Base-by-base conservation (phyloP, 2,329 filamentous ascomycete genomes). In the Nigrospora osmanthi region DNA sequence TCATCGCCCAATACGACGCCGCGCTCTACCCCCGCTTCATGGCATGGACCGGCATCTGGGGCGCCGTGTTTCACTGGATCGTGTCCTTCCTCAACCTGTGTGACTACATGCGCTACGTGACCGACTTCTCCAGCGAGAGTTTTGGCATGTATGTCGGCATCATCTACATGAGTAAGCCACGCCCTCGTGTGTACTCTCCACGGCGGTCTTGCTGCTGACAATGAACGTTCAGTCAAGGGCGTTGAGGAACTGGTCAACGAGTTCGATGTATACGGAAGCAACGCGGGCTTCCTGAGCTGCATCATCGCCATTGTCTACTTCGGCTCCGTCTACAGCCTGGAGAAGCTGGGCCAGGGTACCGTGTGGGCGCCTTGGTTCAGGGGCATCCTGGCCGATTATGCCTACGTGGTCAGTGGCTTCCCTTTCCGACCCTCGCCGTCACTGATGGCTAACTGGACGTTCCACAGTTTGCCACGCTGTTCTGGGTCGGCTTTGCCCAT, bases 101-200 rank as follows among this genome's bases (percentile, higher is more conserved):
- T 54, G 72, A 79, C 52, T 78, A 77, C 53, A 77, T 78, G 74
- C 69, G 73, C 6, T 78, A 77, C 50, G 72, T 79, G 30, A 79
- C 75, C 2, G 73, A 77, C 46, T 78, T 78, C 48, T 75, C 72
- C 1, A 72, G 68, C 43, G 69, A 76, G 47, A 64, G 68, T 0
- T 78, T 78, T 46, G 73, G 72, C 39, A 65, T 73, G 53, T 78
- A 78, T 53, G 73, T 78, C 7, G 74, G 72, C 11, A 76, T 77
- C 42, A 76, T 78, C 39, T 78, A 78, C 46, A 69, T 75, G 53
- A 64, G 65, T 70, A 59, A 28, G 66, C 57, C 7, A 3, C 11
- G 9, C 4, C 19, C 14, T 5, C 11, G 11, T 23, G 13, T 9
- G 17, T 12, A 4, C 1, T 15, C 19, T 17, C 34, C 6, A 46